Conservation (phyloP, 2,329 filamentous ascomycete genomes). For the Epichloe bromicola region DNA sequence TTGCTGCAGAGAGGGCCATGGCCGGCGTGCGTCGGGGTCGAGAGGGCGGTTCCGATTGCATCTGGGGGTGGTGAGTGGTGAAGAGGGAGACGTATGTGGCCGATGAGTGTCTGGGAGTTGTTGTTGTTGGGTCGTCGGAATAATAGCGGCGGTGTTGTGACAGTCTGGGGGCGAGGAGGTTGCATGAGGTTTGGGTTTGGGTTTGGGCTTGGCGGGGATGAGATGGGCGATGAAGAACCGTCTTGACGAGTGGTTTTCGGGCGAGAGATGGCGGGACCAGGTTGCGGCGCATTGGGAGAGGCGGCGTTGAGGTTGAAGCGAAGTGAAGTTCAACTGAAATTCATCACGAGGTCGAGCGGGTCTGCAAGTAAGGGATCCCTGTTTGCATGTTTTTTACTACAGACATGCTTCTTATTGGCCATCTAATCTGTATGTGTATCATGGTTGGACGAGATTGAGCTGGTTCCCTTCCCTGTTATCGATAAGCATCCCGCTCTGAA, state of each 20-base stretch:
- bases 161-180: background rate
- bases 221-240: too few species aligned
- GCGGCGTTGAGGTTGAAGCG: too few species aligned
- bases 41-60: too few species aligned
- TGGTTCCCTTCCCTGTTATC: background rate
- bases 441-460: too few species aligned
- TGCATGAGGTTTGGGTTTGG: background rate
- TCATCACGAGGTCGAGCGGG: too few species aligned
- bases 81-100: background rate
- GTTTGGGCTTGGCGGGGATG: background rate
- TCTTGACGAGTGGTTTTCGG: background rate
- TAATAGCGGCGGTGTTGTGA: background rate
- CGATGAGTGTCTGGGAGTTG: background rate
- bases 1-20: background rate
- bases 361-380: too few species aligned
- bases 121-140: background rate
- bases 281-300: background rate
- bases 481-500: slow-evolving; percentile 1
- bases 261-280: background rate
- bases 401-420: too few species aligned
- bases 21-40: background rate
- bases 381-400: too few species aligned
- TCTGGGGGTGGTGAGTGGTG: too few species aligned
- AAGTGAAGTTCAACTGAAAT: too few species aligned
- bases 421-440: too few species aligned